Evolutionary conservation across 164 flowering plant genomes (phyloP).

Genomic region (Macadamia tetraphylla): DNA sequence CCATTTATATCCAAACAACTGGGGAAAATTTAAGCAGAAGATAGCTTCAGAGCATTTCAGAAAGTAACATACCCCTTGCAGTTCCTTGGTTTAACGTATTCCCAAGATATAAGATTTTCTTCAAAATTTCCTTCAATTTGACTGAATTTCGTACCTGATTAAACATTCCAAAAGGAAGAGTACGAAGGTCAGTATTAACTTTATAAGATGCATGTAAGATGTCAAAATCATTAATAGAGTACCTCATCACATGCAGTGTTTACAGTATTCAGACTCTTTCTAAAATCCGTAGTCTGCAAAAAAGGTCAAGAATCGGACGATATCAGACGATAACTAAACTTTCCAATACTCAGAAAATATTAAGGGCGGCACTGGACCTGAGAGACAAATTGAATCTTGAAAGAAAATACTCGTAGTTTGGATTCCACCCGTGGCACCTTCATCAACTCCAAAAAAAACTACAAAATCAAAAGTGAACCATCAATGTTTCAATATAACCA

Average conservation of each 20-base stretch:
- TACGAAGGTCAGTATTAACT: constrained; percentile 5
- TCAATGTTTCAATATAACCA: not conserved
- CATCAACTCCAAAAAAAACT: constrained; percentile 94
- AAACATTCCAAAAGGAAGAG: constrained; percentile 6
- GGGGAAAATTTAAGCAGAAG: not conserved
- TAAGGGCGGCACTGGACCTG: constrained; percentile 59
- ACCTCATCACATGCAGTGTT: constrained; percentile 92
- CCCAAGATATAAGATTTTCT: constrained; percentile 74
- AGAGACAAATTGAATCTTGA: constrained; percentile 82
- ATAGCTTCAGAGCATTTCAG: not conserved
- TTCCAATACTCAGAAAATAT: constrained; percentile 1
- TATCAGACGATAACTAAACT: not conserved
- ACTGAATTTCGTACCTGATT: constrained; percentile 66
- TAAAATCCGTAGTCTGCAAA: constrained; percentile 72
- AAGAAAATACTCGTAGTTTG: constrained; percentile 81
- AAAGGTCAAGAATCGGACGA: constrained; percentile 5
- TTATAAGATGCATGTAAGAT: not conserved
- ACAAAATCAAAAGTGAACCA: constrained; percentile 17
- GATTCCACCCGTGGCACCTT: constrained; percentile 95
- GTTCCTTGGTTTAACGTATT: constrained; percentile 94
- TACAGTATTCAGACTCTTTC: constrained; percentile 59
- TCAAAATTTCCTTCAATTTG: constrained; percentile 86
- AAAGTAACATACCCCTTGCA: constrained; percentile 68
- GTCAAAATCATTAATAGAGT: constrained; percentile 7
- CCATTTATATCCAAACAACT: no score